Percentiles rank a stretch among this genome's conserved stretches.
These are phyloP conservation scores for Spiraea crenata DNA, from an alignment of 331 rosid species.

Conservation along the genomic window DNA sequence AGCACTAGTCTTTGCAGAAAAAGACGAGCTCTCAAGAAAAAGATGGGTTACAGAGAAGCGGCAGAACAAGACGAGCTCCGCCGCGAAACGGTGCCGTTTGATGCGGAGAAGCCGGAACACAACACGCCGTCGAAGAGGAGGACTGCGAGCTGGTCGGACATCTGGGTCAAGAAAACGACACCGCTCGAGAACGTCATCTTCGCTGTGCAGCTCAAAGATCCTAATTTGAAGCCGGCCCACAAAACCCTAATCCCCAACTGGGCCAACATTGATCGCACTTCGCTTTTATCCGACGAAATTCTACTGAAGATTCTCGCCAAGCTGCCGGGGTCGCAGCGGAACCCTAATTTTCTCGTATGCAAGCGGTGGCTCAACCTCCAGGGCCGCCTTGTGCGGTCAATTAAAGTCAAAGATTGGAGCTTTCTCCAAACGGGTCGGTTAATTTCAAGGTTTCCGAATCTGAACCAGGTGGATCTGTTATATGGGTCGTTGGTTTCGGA, in stretches of 20 bases:
- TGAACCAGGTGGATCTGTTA: constrained; percentile 66
- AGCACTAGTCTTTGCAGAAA: too few relatives aligned
- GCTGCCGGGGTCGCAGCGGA: constrained; percentile 60
- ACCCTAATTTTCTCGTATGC: constrained; percentile 67
- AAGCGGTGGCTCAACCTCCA: constrained; percentile 91
- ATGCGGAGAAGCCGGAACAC: constrained; percentile 30
- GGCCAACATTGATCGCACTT: constrained; percentile 47
- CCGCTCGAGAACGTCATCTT: constrained; percentile 48
- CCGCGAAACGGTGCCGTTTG: constrained; percentile 47
- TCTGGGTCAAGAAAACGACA: constrained; percentile 55
- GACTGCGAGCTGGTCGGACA: constrained; percentile 57
- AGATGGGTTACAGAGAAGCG: constrained; percentile 14
- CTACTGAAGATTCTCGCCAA: constrained; percentile 61
- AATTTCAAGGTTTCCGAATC: constrained; percentile 70
- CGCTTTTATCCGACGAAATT: constrained; percentile 59
- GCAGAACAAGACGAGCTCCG: not conserved
- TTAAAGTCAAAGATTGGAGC: constrained; percentile 61
- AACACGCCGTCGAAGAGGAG: constrained; percentile 38
- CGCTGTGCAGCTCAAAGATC: constrained; percentile 56
- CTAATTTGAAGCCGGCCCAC: constrained; percentile 22
- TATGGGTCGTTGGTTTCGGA: constrained; percentile 54
- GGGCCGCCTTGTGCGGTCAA: constrained; percentile 68
- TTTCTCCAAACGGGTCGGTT: constrained; percentile 84
- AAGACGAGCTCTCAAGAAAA: not conserved
- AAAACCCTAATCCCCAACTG: constrained; percentile 35